phyloP scores from a whole-genome alignment of 176 grass and related monocot genomes.

The Oryza glumipatula region DNA sequence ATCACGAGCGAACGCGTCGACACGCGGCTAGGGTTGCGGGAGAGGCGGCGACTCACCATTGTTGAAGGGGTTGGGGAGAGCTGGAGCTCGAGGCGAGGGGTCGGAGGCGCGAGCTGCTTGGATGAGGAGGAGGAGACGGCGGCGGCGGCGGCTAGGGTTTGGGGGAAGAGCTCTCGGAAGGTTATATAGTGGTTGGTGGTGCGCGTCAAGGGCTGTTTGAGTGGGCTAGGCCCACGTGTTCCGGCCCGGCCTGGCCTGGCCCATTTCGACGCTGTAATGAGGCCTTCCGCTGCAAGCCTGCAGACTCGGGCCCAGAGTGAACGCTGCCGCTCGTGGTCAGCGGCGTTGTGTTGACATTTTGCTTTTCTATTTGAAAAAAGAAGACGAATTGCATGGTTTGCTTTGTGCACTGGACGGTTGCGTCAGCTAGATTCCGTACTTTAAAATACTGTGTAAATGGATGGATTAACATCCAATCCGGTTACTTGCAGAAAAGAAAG shows the following conservation, averaged over 20 bases:
- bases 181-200: constrained; percentile 13
- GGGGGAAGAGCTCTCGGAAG: background rate
- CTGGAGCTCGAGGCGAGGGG: constrained; percentile 8
- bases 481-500: too few species aligned
- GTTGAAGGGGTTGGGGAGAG: background rate
- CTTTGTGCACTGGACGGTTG: too few species aligned
- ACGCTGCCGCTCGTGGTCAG: too few species aligned
- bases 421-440: too few species aligned
- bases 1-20: background rate
- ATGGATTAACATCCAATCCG: too few species aligned
- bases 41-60: constrained; percentile 43
- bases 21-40: background rate
- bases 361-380: too few species aligned
- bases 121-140: background rate
- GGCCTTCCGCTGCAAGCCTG: background rate
- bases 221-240: background rate
- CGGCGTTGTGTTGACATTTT: too few species aligned
- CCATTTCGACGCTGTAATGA: background rate
- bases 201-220: background rate
- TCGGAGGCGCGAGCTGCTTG: constrained; percentile 22
- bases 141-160: constrained; percentile 44
- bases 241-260: background rate
- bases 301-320: background rate
- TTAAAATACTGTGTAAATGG: too few species aligned
- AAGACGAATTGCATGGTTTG: too few species aligned